Evolutionary conservation across 441 rosid species (phyloP).

Genomic region (Gossypium laxum): DNA sequence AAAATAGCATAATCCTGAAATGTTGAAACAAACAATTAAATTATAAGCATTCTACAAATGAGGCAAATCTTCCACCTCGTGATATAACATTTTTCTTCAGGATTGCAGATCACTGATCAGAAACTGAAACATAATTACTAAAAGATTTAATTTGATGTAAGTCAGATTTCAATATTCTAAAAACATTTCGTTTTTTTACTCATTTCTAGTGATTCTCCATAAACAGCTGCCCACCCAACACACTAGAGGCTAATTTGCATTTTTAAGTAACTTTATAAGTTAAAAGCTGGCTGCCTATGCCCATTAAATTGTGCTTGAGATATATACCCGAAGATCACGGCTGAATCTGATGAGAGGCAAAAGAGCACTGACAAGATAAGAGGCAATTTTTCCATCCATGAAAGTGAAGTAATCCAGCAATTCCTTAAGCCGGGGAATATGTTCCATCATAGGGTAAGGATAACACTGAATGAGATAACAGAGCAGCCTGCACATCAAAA

Average conservation of each 20-base stretch:
- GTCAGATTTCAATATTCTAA: neutral
- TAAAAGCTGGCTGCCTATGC: neutral
- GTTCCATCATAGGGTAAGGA: slow-evolving; percentile 55
- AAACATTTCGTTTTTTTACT: neutral
- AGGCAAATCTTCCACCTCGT: neutral
- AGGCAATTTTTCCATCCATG: slow-evolving; percentile 53
- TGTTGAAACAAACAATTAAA: slow-evolving; percentile 1
- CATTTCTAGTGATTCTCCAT: neutral
- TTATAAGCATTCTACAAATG: neutral
- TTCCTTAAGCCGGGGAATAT: slow-evolving; percentile 57
- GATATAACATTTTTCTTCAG: neutral
- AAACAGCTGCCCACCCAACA: neutral
- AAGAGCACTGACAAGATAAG: slow-evolving; percentile 46
- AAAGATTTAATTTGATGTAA: neutral
- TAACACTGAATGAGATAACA: slow-evolving; percentile 39
- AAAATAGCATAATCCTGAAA: slow-evolving; percentile 58
- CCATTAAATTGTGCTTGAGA: neutral
- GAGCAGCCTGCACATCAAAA: slow-evolving; percentile 44
- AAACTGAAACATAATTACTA: neutral
- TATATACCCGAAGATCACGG: slow-evolving; percentile 55
- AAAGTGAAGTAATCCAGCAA: slow-evolving; percentile 68
- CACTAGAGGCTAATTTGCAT: neutral
- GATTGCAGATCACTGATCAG: neutral
- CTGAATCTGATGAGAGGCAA: slow-evolving; percentile 57
- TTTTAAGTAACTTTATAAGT: neutral